Evolutionary conservation across 768 basidiomycete genomes (phyloP), one percentile per base, ranked within the genome.

Genomic region (Wakefieldia striispora): DNA sequence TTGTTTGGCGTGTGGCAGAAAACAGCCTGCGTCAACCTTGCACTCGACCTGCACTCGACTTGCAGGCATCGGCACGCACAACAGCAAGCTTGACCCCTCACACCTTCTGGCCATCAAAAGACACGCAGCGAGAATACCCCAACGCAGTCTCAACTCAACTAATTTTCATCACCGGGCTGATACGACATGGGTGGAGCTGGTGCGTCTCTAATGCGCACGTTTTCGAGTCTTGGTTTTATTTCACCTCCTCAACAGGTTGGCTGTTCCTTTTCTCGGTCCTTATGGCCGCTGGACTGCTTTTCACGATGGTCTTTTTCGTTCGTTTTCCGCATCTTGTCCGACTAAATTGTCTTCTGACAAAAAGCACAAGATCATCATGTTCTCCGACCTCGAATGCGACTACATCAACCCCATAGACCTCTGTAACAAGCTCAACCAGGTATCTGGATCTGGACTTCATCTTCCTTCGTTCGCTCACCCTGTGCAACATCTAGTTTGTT

Each of bases 361-460:
- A 10, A 39, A 26, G 5, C 29, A 27, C 60, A 98, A 29, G 95
- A 97, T 99, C 64, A 98, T 99, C 77, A 98, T 97, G 95, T 98
- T 98, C 78, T 97, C 94, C 38, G 97, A 98, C 75, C 76, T 98
- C 66, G 95, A 97, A 75, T 97, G 93, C 78, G 94, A 97, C 80
- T 98, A 97, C 75, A 95, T 98, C 78, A 99, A 99, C 73, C 97
- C 97, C 45, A 99, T 99, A 82, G 97, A 99, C 72, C 85, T 98
- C 34, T 98, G 97, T 75, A 98, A 98, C 75, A 97, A 97, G 77
- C 85, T 98, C 62, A 98, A 98, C 68, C 91, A 94, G 72, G 95
- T 95, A 56, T 40, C 78, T 71, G 5, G 11, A 36, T 23, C 21
- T 40, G 12, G 26, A 38, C 20, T 49, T 5, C 42, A 19, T 20